phyloP scores from a whole-genome alignment of 352 stramenopile genomes.

The Hyaloperonospora arabidopsidis region DNA sequence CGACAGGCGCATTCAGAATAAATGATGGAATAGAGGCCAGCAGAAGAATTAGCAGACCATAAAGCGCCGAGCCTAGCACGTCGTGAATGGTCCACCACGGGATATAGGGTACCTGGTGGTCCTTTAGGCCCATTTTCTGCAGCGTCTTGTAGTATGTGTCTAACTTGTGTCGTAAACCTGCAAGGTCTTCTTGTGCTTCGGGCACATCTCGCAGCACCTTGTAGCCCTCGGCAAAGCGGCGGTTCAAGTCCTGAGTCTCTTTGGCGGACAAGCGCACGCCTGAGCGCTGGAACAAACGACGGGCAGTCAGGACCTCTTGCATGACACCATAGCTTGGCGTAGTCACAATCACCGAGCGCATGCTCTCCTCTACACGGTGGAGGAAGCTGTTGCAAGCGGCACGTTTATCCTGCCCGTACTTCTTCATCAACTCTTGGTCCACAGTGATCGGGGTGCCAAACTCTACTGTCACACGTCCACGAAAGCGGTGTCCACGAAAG shows the following conservation, averaged over 20 bases:
- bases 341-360: constrained; percentile 93
- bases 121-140: constrained; percentile 82
- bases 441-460: constrained; percentile 90
- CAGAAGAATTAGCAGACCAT: constrained; percentile 74
- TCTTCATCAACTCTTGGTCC: constrained; percentile 77
- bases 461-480: constrained; percentile 93
- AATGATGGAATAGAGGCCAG: constrained; percentile 88
- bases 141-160: constrained; percentile 83
- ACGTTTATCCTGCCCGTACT: constrained; percentile 84
- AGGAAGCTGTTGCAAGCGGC: constrained; percentile 77
- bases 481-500: constrained; percentile 94
- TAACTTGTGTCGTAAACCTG: constrained; percentile 59
- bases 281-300: constrained; percentile 91
- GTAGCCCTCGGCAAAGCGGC: constrained; percentile 86
- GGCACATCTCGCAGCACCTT: constrained; percentile 73
- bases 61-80: constrained; percentile 84
- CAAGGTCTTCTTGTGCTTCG: constrained; percentile 51
- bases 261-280: constrained; percentile 79
- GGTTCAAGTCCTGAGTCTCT: constrained; percentile 88
- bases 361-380: constrained; percentile 71
- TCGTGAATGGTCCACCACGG: constrained; percentile 84
- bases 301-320: constrained; percentile 92
- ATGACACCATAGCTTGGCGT: constrained; percentile 95
- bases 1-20: constrained; percentile 87
- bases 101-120: constrained; percentile 87